These are phyloP conservation scores for Lentinula sp. DNA, from an alignment of 768 basidiomycete genomes.

Conservation along the genomic window DNA sequence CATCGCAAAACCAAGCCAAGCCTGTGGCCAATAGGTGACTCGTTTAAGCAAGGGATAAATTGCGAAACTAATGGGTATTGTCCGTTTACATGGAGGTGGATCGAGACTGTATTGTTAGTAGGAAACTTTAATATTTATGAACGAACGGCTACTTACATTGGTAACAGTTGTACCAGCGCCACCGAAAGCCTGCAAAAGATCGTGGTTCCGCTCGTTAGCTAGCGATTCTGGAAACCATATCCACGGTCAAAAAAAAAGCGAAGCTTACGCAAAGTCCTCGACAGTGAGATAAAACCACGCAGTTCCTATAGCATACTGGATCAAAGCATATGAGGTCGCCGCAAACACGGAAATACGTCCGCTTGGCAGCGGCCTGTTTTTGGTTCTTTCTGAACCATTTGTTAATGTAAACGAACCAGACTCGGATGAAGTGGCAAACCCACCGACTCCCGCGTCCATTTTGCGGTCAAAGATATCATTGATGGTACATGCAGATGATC, in stretches of 20 bases:
- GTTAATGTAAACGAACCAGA: not conserved
- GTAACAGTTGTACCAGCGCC: conserved; percentile 39
- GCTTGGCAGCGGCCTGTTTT: conserved; percentile 40
- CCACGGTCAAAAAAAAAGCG: not conserved
- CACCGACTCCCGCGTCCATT: conserved; percentile 49
- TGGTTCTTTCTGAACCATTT: conserved; percentile 35
- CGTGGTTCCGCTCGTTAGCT: not conserved
- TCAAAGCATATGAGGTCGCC: conserved; percentile 32
- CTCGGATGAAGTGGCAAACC: conserved; percentile 13
- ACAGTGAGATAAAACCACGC: conserved; percentile 31
- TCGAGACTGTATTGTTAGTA: not conserved
- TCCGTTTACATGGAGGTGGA: not conserved
- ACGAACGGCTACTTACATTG: conserved; percentile 26
- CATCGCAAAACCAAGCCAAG: conserved; percentile 56
- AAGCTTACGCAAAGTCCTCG: conserved; percentile 27
- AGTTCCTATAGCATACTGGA: conserved; percentile 35
- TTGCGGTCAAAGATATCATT: conserved; percentile 52
- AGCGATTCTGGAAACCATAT: not conserved
- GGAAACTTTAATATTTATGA: not conserved
- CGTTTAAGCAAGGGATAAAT: conserved; percentile 53
- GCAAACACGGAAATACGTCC: conserved; percentile 38
- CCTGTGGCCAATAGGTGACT: conserved; percentile 55
- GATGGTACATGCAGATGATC: conserved; percentile 46
- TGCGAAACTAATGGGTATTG: conserved; percentile 22
- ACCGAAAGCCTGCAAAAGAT: conserved; percentile 27